A percentile compares a stretch with the other conserved stretches of the same genome.
These are phyloP conservation scores for Fusarium chaquense DNA, from an alignment of 2,329 filamentous ascomycete species.

Conservation along the genomic window DNA sequence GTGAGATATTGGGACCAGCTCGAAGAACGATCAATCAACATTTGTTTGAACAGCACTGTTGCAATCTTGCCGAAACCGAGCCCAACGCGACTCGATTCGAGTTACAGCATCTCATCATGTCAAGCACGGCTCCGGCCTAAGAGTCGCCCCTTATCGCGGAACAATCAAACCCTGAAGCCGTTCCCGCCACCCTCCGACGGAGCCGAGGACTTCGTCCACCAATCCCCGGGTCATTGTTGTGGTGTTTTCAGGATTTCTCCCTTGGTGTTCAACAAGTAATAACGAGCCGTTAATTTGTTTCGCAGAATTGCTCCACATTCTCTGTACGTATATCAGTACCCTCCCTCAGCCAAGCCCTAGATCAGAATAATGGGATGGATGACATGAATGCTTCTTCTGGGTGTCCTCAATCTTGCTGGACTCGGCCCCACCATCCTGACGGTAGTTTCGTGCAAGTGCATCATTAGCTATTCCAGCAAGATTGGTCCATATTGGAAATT, in stretches of 20 bases:
- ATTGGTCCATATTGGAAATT: slow-evolving; percentile 31
- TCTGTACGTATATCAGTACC: slow-evolving; percentile 13
- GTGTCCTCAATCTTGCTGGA: slow-evolving; percentile 19
- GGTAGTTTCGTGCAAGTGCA: slow-evolving; percentile 39
- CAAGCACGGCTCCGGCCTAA: slow-evolving; percentile 44
- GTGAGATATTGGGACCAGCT: slow-evolving; percentile 30
- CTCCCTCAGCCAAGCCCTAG: slow-evolving; percentile 4
- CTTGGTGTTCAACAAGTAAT: slow-evolving; percentile 33
- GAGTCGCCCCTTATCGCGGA: slow-evolving; percentile 44
- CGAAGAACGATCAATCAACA: neutral
- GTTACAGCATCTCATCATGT: slow-evolving; percentile 45
- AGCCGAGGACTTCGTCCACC: slow-evolving; percentile 46
- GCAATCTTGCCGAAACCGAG: slow-evolving; percentile 34
- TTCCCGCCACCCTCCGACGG: slow-evolving; percentile 49
- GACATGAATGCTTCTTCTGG: slow-evolving; percentile 29
- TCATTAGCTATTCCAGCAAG: slow-evolving; percentile 12
- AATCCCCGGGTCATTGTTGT: slow-evolving; percentile 36
- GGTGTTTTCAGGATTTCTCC: slow-evolving; percentile 40
- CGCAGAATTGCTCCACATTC: slow-evolving; percentile 35
- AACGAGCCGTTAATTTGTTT: slow-evolving; percentile 33
- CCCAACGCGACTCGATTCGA: slow-evolving; percentile 24
- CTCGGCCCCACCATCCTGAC: slow-evolving; percentile 34
- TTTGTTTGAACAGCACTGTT: neutral
- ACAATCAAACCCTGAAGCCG: slow-evolving; percentile 44
- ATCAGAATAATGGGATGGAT: slow-evolving; percentile 33